phyloP scores from a whole-genome alignment of 176 grass and related monocot genomes.

The Aegilops speltoides region DNA sequence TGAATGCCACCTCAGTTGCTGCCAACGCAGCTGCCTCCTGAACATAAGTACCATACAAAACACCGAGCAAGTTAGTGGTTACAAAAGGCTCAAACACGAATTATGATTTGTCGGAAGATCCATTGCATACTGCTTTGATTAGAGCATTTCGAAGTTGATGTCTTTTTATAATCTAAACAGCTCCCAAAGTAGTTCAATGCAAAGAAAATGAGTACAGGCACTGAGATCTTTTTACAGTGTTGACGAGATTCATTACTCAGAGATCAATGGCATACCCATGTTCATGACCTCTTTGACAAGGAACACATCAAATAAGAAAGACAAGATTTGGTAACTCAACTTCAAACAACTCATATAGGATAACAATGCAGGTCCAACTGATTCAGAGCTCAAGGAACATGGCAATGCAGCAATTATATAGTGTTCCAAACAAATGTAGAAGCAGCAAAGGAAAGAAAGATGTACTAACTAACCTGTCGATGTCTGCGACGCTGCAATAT shows the following conservation, averaged over 20 bases:
- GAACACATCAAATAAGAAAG: neutral
- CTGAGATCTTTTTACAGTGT: neutral
- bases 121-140: neutral
- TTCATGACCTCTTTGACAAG: neutral
- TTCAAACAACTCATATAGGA: neutral
- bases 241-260: neutral
- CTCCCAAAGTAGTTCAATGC: neutral
- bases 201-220: neutral
- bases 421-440: neutral
- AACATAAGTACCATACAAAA: neutral
- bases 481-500: slow-evolving; percentile 77
- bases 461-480: slow-evolving; percentile 65
- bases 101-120: neutral
- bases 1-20: slow-evolving; percentile 89
- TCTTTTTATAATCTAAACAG: neutral
- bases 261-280: neutral
- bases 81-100: neutral
- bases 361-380: neutral
- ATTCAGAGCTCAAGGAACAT: neutral
- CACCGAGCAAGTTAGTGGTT: neutral
- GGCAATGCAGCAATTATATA: neutral
- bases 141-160: neutral
- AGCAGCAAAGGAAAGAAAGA: slow-evolving; percentile 9
- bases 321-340: neutral
- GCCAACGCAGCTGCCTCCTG: slow-evolving; percentile 77